Conservation (phyloP, 306 rosid species). For the Alnus rubra region DNA sequence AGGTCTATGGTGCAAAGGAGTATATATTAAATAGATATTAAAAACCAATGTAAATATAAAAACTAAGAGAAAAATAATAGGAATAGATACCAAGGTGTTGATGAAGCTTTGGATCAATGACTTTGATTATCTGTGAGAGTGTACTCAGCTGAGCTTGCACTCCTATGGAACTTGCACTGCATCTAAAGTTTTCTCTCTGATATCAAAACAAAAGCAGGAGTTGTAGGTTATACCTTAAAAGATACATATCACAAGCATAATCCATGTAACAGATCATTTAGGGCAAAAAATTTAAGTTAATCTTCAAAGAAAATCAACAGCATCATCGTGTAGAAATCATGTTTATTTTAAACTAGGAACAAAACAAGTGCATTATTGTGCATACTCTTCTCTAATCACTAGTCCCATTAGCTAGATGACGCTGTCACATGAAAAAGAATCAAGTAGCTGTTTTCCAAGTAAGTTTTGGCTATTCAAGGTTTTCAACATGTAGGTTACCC, state of each 20-base stretch:
- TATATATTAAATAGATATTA: neutral
- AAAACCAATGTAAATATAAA: neutral
- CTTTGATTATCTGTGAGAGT: conserved; percentile 88
- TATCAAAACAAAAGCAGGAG: conserved; percentile 34
- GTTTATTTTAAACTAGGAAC: neutral
- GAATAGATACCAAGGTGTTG: conserved; percentile 79
- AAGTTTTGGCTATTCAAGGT: neutral
- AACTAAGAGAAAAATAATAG: neutral
- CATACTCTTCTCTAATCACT: neutral
- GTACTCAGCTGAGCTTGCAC: conserved; percentile 90
- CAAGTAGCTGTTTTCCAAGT: neutral
- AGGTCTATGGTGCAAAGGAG: neutral
- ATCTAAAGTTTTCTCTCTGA: conserved; percentile 91
- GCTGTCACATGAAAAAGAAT: neutral
- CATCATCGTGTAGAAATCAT: conserved; percentile 5
- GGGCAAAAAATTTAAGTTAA: conserved; percentile 1
- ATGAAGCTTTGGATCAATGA: conserved; percentile 91
- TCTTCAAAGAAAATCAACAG: conserved; percentile 9
- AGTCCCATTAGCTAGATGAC: neutral
- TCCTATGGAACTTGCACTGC: conserved; percentile 73
- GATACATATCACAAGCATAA: conserved; percentile 18
- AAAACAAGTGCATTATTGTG: neutral
- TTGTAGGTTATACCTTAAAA: conserved; percentile 29
- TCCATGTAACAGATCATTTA: conserved; percentile 2
- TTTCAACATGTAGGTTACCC: neutral